Conservation (phyloP, 2,329 filamentous ascomycete species). For the Penicillium sp. region DNA sequence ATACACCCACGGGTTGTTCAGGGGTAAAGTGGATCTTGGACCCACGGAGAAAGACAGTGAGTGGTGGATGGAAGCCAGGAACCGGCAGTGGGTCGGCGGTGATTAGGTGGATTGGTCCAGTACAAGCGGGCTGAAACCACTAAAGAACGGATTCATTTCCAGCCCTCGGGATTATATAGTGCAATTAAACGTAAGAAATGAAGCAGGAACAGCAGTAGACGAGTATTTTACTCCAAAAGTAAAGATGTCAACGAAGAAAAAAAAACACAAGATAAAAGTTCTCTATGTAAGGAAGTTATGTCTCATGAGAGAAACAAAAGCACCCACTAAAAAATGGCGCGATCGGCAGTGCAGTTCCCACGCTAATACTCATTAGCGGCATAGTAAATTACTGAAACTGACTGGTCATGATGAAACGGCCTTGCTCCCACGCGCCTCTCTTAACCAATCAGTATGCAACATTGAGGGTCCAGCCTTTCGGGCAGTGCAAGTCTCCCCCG, state of each 20-base stretch:
- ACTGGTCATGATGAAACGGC: conserved; percentile 11
- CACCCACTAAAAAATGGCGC: neutral
- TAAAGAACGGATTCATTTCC: conserved; percentile 5
- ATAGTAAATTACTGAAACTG: conserved; percentile 14
- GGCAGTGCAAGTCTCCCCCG: conserved; percentile 9
- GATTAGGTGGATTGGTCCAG: conserved; percentile 10
- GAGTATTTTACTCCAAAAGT: too few species aligned
- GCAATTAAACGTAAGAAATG: neutral
- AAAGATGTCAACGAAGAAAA: neutral
- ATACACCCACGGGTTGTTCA: conserved; percentile 23
- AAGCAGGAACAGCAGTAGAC: neutral
- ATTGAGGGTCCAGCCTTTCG: conserved; percentile 5
- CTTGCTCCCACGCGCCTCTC: conserved; percentile 4
- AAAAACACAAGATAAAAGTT: neutral
- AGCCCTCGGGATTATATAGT: neutral
- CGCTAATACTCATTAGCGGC: conserved; percentile 14
- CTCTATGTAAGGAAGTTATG: neutral
- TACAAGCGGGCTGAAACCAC: conserved; percentile 17
- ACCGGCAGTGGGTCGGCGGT: conserved; percentile 23
- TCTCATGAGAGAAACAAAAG: neutral
- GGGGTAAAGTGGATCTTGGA: conserved; percentile 25
- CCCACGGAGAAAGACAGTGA: conserved; percentile 3
- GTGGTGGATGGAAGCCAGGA: conserved; percentile 17
- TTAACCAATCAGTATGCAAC: conserved; percentile 14
- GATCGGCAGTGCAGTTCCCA: conserved; percentile 11